These are phyloP conservation scores for Hypoxylon rickii DNA, from an alignment of 495 filamentous ascomycete species.

Conservation along the genomic window DNA sequence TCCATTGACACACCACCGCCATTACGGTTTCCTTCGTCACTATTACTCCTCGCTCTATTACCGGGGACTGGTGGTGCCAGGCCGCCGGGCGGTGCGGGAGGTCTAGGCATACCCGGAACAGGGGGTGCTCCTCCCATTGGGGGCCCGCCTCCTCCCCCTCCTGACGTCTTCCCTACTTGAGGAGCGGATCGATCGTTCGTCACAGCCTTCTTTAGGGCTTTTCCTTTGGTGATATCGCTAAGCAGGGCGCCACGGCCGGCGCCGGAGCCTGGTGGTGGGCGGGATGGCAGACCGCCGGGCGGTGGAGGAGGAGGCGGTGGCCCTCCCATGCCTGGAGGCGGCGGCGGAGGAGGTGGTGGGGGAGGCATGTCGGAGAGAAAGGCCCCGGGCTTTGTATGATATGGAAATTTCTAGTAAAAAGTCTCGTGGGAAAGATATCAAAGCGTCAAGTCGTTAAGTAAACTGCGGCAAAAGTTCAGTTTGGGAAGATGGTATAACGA, in stretches of 20 bases:
- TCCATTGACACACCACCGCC: constrained; percentile 47
- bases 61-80: constrained; percentile 77
- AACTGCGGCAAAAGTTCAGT: too few relatives aligned
- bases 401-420: neutral
- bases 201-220: constrained; percentile 79
- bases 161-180: constrained; percentile 59
- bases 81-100: constrained; percentile 50
- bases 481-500: too few relatives aligned
- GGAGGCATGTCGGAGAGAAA: constrained; percentile 57
- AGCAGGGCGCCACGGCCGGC: constrained; percentile 70
- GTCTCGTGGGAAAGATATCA: neutral
- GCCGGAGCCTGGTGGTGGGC: constrained; percentile 34
- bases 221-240: constrained; percentile 84
- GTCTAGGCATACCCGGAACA: constrained; percentile 69
- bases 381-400: neutral
- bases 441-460: constrained; percentile 1
- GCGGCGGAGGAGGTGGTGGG: constrained; percentile 69
- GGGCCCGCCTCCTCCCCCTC: constrained; percentile 57
- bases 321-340: constrained; percentile 65
- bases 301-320: constrained; percentile 72
- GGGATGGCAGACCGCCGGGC: constrained; percentile 45
- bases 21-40: constrained; percentile 63
- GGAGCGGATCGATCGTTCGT: constrained; percentile 96
- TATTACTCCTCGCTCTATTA: constrained; percentile 79
- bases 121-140: constrained; percentile 75